phyloP scores from a whole-genome alignment of 768 basidiomycete genomes.

The Tremella fuciformis region DNA sequence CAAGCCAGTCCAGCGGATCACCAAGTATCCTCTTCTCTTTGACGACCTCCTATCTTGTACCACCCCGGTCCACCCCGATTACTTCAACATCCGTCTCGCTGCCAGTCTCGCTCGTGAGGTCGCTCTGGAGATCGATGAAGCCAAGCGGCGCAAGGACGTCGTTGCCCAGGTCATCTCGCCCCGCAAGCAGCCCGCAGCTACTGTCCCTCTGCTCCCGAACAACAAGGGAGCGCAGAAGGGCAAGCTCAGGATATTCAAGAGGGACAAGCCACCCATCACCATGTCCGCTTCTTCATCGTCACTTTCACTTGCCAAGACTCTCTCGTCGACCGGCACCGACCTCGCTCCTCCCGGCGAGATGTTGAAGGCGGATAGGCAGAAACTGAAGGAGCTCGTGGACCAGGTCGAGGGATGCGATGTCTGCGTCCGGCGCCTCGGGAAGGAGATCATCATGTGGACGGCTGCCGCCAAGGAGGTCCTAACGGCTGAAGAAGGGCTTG shows the following conservation, averaged over 20 bases:
- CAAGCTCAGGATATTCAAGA: constrained; percentile 45
- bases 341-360: constrained; percentile 4
- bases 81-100: constrained; percentile 53
- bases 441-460: constrained; percentile 43
- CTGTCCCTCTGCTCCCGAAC: background rate
- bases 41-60: constrained; percentile 50
- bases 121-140: constrained; percentile 64
- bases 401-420: constrained; percentile 36
- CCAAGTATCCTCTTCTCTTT: constrained; percentile 52
- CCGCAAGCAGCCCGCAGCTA: constrained; percentile 6
- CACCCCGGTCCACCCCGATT: constrained; percentile 51
- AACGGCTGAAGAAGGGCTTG: constrained; percentile 31
- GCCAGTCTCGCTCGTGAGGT: constrained; percentile 54
- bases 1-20: constrained; percentile 52
- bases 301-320: constrained; percentile 11
- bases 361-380: constrained; percentile 9
- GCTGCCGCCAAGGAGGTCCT: constrained; percentile 43
- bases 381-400: constrained; percentile 18
- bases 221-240: constrained; percentile 23
- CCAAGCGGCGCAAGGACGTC: constrained; percentile 71
- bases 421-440: constrained; percentile 40
- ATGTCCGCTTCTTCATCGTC: constrained; percentile 7
- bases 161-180: constrained; percentile 42
- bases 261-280: constrained; percentile 30
- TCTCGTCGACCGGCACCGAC: constrained; percentile 6